phyloP scores from a whole-genome alignment of 2,329 filamentous ascomycete genomes.

The Talaromyces atroroseus region DNA sequence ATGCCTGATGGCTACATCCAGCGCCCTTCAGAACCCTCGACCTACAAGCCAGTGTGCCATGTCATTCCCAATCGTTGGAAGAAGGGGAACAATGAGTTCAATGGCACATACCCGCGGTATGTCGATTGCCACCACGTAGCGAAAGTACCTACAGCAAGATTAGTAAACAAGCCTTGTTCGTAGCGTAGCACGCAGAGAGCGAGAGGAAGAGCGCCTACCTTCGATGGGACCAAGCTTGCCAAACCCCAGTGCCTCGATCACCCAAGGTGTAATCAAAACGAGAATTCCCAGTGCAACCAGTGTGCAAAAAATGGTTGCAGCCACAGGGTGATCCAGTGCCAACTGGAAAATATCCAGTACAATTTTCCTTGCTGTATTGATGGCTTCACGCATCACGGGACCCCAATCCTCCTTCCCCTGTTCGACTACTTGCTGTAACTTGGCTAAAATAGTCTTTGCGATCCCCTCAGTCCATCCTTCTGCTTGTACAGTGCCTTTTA shows the following conservation, averaged over 20 bases:
- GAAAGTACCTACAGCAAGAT: slow-evolving; percentile 1
- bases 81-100: slow-evolving; percentile 38
- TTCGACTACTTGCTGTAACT: slow-evolving; percentile 15
- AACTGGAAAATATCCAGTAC: slow-evolving; percentile 17
- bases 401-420: slow-evolving; percentile 15
- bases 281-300: slow-evolving; percentile 24
- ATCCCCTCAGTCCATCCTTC: slow-evolving; percentile 16
- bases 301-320: slow-evolving; percentile 15
- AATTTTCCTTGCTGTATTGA: slow-evolving; percentile 10
- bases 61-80: slow-evolving; percentile 42
- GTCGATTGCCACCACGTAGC: slow-evolving; percentile 37
- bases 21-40: too few species aligned
- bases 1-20: too few species aligned
- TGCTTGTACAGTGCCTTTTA: slow-evolving; percentile 14
- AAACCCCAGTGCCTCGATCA: slow-evolving; percentile 24
- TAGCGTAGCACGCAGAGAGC: background rate
- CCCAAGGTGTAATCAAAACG: slow-evolving; percentile 21
- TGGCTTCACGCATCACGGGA: slow-evolving; percentile 14
- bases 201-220: slow-evolving; percentile 13
- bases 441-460: slow-evolving; percentile 15
- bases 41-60: slow-evolving; percentile 16
- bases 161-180: background rate
- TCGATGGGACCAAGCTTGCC: slow-evolving; percentile 21
- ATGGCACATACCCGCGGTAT: slow-evolving; percentile 37
- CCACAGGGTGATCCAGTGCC: slow-evolving; percentile 19